A percentile compares a stretch with the other conserved stretches of the same genome.
Evolutionary conservation across 208 protist species (phyloP).

Genomic region (Jaenimonas drosophilae): DNA sequence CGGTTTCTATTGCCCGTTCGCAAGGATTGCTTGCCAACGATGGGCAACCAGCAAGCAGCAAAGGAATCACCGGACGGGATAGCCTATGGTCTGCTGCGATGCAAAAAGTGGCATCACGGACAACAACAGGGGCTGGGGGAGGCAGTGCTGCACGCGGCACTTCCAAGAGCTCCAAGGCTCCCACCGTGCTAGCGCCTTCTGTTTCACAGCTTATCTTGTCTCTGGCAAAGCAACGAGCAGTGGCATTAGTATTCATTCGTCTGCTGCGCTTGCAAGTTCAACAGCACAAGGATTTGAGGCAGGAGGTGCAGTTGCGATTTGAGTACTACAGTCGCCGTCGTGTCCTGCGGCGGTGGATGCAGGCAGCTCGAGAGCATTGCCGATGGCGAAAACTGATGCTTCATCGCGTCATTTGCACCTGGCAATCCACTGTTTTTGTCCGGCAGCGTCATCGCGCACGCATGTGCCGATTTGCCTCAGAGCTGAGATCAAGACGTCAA

Average conservation of each 20-base stretch:
- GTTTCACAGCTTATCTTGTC: constrained; percentile 54
- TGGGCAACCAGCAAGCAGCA: neutral
- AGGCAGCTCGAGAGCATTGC: neutral
- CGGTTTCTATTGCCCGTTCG: too few relatives aligned
- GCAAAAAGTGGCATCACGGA: too few relatives aligned
- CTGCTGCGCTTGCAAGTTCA: constrained; percentile 37
- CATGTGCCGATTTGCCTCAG: too few relatives aligned
- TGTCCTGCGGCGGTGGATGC: constrained; percentile 23
- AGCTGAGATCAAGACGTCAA: too few relatives aligned
- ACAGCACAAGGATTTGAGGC: constrained; percentile 10
- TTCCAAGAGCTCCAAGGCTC: too few relatives aligned
- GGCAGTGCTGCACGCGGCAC: too few relatives aligned
- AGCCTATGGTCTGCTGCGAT: too few relatives aligned
- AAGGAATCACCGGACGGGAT: neutral
- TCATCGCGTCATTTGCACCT: constrained; percentile 8
- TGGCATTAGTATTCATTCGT: constrained; percentile 45
- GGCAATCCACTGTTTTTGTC: constrained; percentile 16
- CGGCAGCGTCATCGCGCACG: too few relatives aligned
- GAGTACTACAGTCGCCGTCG: constrained; percentile 45
- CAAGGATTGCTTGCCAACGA: neutral
- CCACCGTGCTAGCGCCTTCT: constrained; percentile 16
- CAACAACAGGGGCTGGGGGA: too few relatives aligned
- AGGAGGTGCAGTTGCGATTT: constrained; percentile 39
- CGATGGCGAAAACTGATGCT: constrained; percentile 2
- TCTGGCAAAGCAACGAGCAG: constrained; percentile 33